Conservation (phyloP, 495 filamentous ascomycete species). For the Umbilicaria muhlenbergii region DNA sequence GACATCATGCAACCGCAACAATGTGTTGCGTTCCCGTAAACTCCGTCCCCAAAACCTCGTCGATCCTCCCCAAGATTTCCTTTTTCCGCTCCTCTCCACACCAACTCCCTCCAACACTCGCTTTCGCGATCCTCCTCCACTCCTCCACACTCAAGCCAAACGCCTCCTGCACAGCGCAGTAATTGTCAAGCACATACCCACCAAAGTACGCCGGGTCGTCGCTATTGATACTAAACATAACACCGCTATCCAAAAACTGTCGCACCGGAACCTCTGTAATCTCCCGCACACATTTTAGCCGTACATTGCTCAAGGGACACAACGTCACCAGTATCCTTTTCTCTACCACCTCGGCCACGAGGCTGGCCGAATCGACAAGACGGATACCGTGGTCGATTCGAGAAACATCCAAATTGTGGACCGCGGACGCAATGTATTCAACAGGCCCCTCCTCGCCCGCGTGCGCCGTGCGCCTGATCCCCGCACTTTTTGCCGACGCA, state of each 20-base stretch:
- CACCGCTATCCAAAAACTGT: slow-evolving; percentile 45
- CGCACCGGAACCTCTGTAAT: slow-evolving; percentile 48
- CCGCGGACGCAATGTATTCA: slow-evolving; percentile 45
- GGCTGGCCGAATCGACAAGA: slow-evolving; percentile 39
- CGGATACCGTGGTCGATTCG: slow-evolving; percentile 64
- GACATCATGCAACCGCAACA: no score
- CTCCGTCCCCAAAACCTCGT: slow-evolving; percentile 7
- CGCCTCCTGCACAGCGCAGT: slow-evolving; percentile 59
- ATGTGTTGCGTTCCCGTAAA: slow-evolving; percentile 6
- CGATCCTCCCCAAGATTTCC: slow-evolving; percentile 22
- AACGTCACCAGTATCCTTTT: slow-evolving; percentile 45
- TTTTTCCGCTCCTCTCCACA: slow-evolving; percentile 27
- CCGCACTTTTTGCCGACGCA: slow-evolving; percentile 27
- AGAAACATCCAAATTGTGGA: slow-evolving; percentile 37
- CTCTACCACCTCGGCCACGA: slow-evolving; percentile 41
- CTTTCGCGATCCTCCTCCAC: slow-evolving; percentile 47
- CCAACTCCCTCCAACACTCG: slow-evolving; percentile 48
- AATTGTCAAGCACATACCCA: slow-evolving; percentile 60
- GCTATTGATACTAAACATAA: slow-evolving; percentile 55
- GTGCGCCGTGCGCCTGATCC: slow-evolving; percentile 49
- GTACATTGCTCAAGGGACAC: slow-evolving; percentile 62
- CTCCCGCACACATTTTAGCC: slow-evolving; percentile 38
- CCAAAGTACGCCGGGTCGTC: slow-evolving; percentile 77
- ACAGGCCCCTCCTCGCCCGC: slow-evolving; percentile 64
- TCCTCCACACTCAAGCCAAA: slow-evolving; percentile 43